Evolutionary conservation across 2,329 filamentous ascomycete genomes (phyloP), one percentile per base, ranked within the genome.

Genomic region (Raffaelea albimanens): DNA sequence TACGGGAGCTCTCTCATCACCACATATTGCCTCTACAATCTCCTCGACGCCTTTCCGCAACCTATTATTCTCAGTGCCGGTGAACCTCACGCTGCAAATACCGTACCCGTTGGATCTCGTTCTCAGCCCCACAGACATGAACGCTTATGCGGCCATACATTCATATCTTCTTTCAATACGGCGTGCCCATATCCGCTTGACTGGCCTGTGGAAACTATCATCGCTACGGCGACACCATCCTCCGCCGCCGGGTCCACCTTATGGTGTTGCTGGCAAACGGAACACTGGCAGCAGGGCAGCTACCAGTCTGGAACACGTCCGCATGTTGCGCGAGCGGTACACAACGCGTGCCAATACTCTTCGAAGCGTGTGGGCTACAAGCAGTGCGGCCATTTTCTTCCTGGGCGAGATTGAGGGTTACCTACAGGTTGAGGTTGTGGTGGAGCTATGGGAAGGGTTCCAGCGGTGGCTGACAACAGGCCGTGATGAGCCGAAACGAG

Each of bases 361-460:
- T 74, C 80, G 93, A 16, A 84, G 82, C 53, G 78, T 91, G 1
- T 98, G 93, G 93, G 91, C 89, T 0, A 94, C 87, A 0, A 84
- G 85, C 56, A 89, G 86, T 58, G 86, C 89, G 2, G 84, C 87
- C 2, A 78, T 95, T 4, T 96, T 95, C 66, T 85, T 97, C 56
- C 72, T 97, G 3, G 87, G 86, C 0, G 90, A 96, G 61, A 83
- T 87, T 14, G 85, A 91, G 55, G 81, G 81, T 3, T 97, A 95
- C 58, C 80, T 97, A 40, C 91, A 96, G 62, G 87, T 86, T 1
- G 89, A 95, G 59, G 83, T 97, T 7, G 83, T 96, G 14, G 79
- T 82, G 50, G 82, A 82, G 29, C 82, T 87, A 2, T 96, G 89
- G 80, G 76, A 83, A 16, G 81, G 85, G 45, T 90, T 97, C 56